Evolutionary conservation across 345 rosid species (phyloP).

Genomic region (Toxicodendron radicans): DNA sequence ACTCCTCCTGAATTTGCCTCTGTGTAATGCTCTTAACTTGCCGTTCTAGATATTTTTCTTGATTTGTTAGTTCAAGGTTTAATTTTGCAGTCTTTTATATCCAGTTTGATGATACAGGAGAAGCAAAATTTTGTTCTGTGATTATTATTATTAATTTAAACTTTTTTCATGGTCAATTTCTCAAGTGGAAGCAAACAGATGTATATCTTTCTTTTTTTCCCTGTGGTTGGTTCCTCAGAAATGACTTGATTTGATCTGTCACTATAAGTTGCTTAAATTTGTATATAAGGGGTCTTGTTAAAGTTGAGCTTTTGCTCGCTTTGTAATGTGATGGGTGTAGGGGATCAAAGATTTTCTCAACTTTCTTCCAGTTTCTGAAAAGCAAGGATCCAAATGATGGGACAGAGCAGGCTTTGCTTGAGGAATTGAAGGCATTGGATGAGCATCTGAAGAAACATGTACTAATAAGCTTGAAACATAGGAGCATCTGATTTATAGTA

Average conservation of each 20-base stretch:
- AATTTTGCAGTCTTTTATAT: too few relatives aligned
- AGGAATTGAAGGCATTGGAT: conserved; percentile 78
- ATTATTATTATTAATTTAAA: too few relatives aligned
- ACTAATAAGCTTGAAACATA: conserved; percentile 20
- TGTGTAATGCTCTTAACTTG: conserved; percentile 40
- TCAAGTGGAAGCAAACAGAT: not conserved
- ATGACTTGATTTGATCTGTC: not conserved
- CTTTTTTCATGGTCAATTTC: not conserved
- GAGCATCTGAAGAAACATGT: conserved; percentile 73
- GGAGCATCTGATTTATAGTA: not conserved
- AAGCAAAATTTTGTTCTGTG: too few relatives aligned
- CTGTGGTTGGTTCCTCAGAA: not conserved
- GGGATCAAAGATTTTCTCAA: conserved; percentile 67
- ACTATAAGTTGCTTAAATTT: not conserved
- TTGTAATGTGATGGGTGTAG: conserved; percentile 26
- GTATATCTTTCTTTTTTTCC: not conserved
- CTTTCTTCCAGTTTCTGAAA: conserved; percentile 68
- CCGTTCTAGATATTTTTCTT: too few relatives aligned
- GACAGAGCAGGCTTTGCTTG: conserved; percentile 69
- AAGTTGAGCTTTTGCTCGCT: not conserved
- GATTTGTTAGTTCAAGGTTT: too few relatives aligned
- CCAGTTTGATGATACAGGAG: too few relatives aligned
- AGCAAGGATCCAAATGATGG: conserved; percentile 85
- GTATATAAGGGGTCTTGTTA: not conserved
- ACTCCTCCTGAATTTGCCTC: conserved; percentile 66